Base-by-base conservation (phyloP, 2,329 filamentous ascomycete species). In the Tolypocladium paradoxum region DNA sequence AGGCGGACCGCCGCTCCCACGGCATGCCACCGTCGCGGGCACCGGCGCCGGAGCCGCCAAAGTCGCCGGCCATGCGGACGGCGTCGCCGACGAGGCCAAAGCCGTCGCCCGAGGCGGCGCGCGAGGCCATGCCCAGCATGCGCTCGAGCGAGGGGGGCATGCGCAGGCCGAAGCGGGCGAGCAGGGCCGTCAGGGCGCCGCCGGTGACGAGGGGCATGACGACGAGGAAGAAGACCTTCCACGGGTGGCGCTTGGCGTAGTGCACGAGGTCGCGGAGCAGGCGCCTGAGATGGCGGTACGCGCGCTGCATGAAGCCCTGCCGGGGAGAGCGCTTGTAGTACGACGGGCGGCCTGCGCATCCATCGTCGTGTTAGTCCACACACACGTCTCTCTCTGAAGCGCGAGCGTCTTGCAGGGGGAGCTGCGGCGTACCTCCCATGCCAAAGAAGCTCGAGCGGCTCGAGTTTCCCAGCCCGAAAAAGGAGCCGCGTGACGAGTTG, bases 141-240 rank as follows among this genome's bases (percentile, higher is more conserved):
- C 75, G 73, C 70, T 83, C 76, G 55, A 90, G 65, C 14, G 75
- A 70, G 6, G 76, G 75, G 1, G 91, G 91, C 58, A 96, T 69
- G 57, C 85, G 78, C 56, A 97, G 75, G 24, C 91, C 91, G 68
- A 96, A 87, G 65, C 84, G 83, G 37, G 82, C 81, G 47, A 96
- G 78, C 46, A 96, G 74, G 48, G 86, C 88, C 9, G 84, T 84
- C 59, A 96, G 72, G 31, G 88, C 86, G 34, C 92, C 92, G 50
- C 89, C 89, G 1, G 86, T 90, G 62, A 96, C 74, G 54, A 97
- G 77, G 11, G 92, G 92, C 79, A 96, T 83, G 62, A 96, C 79
- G 57, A 96, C 85, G 57, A 90, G 80, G 75, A 88, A 77, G 74
- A 96, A 88, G 48, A 95, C 88, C 72, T 95, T 95, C 65, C 90